Percentiles rank a stretch among this genome's conserved stretches.
phyloP scores from a whole-genome alignment of 495 filamentous ascomycete genomes.

The Collariella sp. region DNA sequence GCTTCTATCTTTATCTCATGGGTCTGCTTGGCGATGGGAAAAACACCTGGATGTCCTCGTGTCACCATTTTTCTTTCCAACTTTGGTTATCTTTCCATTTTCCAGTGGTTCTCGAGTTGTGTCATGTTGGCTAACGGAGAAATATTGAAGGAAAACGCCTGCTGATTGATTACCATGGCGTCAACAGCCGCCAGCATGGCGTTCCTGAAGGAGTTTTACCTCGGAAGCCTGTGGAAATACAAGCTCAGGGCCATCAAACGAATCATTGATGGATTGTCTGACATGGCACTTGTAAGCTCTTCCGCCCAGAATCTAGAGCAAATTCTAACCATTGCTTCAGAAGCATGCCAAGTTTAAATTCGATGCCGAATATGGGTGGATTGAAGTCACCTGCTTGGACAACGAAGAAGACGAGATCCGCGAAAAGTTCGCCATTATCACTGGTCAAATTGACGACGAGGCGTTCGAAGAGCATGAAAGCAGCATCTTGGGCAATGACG shows the following conservation, averaged over 20 bases:
- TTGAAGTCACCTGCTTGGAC: constrained; percentile 27
- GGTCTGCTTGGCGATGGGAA: constrained; percentile 1
- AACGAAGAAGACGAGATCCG: constrained; percentile 19
- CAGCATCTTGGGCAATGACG: constrained; percentile 16
- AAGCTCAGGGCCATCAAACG: constrained; percentile 22
- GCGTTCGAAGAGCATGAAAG: constrained; percentile 17
- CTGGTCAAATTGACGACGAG: constrained; percentile 13
- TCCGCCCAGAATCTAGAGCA: not conserved
- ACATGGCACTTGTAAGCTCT: constrained; percentile 16
- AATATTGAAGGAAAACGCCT: not conserved
- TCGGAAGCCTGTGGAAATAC: constrained; percentile 29
- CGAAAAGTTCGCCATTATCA: constrained; percentile 7
- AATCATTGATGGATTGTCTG: constrained; percentile 16
- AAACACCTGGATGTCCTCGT: too few species aligned
- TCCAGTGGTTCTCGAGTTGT: not conserved
- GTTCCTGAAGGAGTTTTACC: constrained; percentile 19
- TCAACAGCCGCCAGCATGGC: not conserved
- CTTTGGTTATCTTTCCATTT: not conserved
- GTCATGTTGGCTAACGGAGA: not conserved
- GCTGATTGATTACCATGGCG: too few species aligned
- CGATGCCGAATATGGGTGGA: constrained; percentile 17
- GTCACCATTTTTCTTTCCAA: not conserved
- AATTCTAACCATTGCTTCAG: constrained; percentile 2
- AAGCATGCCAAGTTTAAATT: constrained; percentile 24
- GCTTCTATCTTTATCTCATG: not conserved